Base-by-base conservation (phyloP, 2,329 filamentous ascomycete species). In the Aspergillus niger region DNA sequence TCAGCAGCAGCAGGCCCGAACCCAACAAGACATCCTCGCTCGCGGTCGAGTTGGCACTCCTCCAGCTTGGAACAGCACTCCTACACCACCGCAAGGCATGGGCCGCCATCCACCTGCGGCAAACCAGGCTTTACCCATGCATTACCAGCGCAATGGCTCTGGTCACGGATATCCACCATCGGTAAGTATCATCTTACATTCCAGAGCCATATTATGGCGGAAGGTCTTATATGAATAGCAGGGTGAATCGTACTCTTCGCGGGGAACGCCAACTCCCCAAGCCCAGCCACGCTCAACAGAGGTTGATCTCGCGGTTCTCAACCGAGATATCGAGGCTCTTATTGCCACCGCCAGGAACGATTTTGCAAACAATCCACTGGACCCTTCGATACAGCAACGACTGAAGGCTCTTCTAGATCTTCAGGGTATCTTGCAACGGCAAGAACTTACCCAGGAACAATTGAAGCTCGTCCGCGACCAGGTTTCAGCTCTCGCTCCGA, bases 341-440 rank as follows among this genome's bases (percentile, higher is more conserved):
- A 91, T 97, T 74, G 78, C 83, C 71, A 85, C 85, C 67, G 88
- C 89, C 66, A 89, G 89, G 79, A 83, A 84, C 67, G 89, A 92
- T 71, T 90, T 91, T 79, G 88, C 89, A 66, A 86, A 86, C 66
- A 91, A 88, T 74, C 89, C 90, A 62, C 86, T 89, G 81, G 91
- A 97, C 81, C 79, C 83, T 77, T 86, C 87, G 77, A 84, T 91
- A 73, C 89, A 91, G 74, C 89, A 86, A 72, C 91, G 90, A 78
- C 81, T 97, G 72, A 91, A 91, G 79, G 92, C 92, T 64, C 85
- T 97, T 69, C 81, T 93, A 77, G 91, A 95, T 76, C 85, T 98
- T 65, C 91, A 96, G 80, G 87, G 84, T 67, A 86, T 94, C 67
- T 81, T 97, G 72, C 87, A 91, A 75, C 89, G 84, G 68, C 90